Evolutionary conservation across 2,329 filamentous ascomycete genomes (phyloP).

Genomic region (Beauveria pseudobassiana): DNA sequence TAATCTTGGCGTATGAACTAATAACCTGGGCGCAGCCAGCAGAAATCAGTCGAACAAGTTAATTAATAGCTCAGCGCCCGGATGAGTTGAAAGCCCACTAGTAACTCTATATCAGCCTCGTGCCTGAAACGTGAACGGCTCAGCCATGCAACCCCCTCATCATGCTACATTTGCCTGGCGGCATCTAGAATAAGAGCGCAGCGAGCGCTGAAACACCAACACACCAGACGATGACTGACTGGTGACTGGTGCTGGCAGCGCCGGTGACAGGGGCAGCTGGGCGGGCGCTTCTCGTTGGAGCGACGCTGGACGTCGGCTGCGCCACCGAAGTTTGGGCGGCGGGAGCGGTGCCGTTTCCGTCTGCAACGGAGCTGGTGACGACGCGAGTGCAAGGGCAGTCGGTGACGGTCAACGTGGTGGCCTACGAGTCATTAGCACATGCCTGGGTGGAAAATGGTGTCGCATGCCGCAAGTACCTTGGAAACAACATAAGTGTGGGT

Average conservation of each 20-base stretch:
- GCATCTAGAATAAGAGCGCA: neutral
- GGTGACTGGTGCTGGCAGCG: neutral
- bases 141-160: neutral
- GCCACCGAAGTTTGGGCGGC: neutral
- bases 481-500: conserved; percentile 56
- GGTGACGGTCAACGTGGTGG: conserved; percentile 56
- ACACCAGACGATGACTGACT: neutral
- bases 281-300: neutral
- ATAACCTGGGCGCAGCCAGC: neutral
- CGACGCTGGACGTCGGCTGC: neutral
- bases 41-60: neutral
- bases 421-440: conserved; percentile 20
- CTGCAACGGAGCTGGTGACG: conserved; percentile 24
- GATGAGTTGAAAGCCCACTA: neutral
- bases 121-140: neutral
- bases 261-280: neutral
- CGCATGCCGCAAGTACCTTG: conserved; percentile 13
- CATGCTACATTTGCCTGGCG: neutral
- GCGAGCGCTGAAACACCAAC: neutral
- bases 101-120: neutral
- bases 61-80: neutral
- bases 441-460: too few relatives aligned
- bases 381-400: conserved; percentile 55
- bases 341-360: neutral
- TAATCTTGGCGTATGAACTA: too few relatives aligned